phyloP scores from a whole-genome alignment of 148 eudicot species.

The Rhododendron henanense region DNA sequence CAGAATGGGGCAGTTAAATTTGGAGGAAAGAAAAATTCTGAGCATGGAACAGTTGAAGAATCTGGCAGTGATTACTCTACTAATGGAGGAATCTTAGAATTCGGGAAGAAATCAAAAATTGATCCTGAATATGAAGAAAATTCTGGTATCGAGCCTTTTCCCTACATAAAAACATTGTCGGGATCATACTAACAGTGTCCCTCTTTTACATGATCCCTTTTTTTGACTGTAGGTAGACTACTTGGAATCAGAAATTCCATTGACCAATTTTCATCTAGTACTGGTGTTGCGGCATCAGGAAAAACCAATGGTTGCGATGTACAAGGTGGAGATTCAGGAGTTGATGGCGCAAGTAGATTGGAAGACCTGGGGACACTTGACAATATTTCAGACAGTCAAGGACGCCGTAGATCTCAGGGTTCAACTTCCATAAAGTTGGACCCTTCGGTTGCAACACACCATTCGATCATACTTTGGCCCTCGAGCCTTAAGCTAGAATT shows the following conservation, averaged over 20 bases:
- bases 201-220: constrained; percentile 26
- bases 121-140: constrained; percentile 13
- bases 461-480: constrained; percentile 15
- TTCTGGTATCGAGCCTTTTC: constrained; percentile 13
- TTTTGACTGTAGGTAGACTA: constrained; percentile 24
- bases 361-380: constrained; percentile 30
- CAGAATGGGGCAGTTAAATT: constrained; percentile 21
- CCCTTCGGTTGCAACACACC: constrained; percentile 19
- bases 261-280: constrained; percentile 23
- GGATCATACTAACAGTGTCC: constrained; percentile 2
- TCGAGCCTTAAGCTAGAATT: constrained; percentile 25
- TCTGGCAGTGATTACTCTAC: constrained; percentile 21
- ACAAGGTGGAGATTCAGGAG: constrained; percentile 15
- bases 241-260: constrained; percentile 24
- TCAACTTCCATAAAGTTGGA: constrained; percentile 27
- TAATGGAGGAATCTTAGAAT: constrained; percentile 20
- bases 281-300: constrained; percentile 19
- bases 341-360: constrained; percentile 18
- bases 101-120: constrained; percentile 18
- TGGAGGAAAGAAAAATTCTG: constrained; percentile 12
- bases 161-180: background rate
- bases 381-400: constrained; percentile 28
- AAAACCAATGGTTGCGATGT: constrained; percentile 15
- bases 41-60: constrained; percentile 31
- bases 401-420: constrained; percentile 25